Evolutionary conservation across 176 grass and related monocot species (phyloP), one percentile per base, ranked within the genome.

Genomic region (Musa beccarii): DNA sequence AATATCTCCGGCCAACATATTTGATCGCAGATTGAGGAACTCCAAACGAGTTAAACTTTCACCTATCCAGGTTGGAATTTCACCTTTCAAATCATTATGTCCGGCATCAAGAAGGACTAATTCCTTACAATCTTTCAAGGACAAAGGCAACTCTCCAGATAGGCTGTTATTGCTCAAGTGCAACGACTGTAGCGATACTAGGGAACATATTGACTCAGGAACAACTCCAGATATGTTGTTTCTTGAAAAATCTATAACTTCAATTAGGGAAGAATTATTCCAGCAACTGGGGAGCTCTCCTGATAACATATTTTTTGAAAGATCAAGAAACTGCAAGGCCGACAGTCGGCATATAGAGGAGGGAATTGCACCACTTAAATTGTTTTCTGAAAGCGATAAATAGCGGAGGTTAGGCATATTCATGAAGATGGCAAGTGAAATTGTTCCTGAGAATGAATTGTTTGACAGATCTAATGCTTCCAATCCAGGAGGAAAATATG

Each of bases 1-100:
- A 79, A 87, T 80, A 19, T 65, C 51, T 9, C 85, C 80, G 53
- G 23, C 54, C 11, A 87, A 76, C 21, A 59, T 75, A 63, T 82
- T 86, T 16, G 69, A 82, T 49, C 69, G 55, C 14, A 86, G 54
- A 13, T 3, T 2, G 2, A 82, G 10, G 59, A 55, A 25, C 50
- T 13, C 13, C 49, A 82, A 49, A 2, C 51, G 8, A 2, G 16
- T 0, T 25, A 79, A 2, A 11, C 72, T 75, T 5, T 63, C 16
- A 55, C 53, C 69, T 53, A 82, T 63, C 75, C 79, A 82, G 12
- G 12, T 2, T 57, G 79, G 75, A 26, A 66, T 76, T 12, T 6
- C 56, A 10, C 83, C 73, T 7, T 1, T 63, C 5, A 85, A 66
- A 4, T 54, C 8, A 80, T 80, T 85, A 3, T 49, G n/a, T 13